These are phyloP conservation scores for Sugiyamaella qingdaonensis DNA, from an alignment of 805 yeast species.

Conservation along the genomic window DNA sequence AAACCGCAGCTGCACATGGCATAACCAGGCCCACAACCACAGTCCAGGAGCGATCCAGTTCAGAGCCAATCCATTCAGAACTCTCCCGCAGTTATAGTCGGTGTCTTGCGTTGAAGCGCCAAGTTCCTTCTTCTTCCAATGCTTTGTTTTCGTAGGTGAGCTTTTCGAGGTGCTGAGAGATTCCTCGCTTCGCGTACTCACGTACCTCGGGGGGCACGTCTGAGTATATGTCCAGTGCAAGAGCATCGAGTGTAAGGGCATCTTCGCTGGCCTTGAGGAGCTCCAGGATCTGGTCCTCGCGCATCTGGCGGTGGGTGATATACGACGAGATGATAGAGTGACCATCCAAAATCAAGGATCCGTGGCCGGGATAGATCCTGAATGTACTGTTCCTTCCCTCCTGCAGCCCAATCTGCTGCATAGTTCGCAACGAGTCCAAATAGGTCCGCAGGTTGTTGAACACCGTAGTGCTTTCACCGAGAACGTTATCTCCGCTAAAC, in stretches of 20 bases:
- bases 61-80: too few relatives aligned
- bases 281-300: slow-evolving; percentile 31
- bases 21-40: not conserved
- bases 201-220: slow-evolving; percentile 25
- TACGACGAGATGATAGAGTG: slow-evolving; percentile 29
- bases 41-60: slow-evolving; percentile 12
- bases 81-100: not conserved
- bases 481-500: slow-evolving; percentile 37
- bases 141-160: slow-evolving; percentile 24
- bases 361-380: slow-evolving; percentile 37
- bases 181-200: slow-evolving; percentile 32
- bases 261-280: slow-evolving; percentile 14
- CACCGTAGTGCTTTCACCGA: slow-evolving; percentile 37
- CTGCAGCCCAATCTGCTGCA: slow-evolving; percentile 21
- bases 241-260: slow-evolving; percentile 15
- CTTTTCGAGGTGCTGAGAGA: slow-evolving; percentile 30
- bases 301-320: slow-evolving; percentile 32
- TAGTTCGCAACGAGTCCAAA: slow-evolving; percentile 27
- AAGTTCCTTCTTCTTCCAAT: not conserved
- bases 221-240: slow-evolving; percentile 28
- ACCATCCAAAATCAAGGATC: slow-evolving; percentile 32
- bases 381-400: not conserved
- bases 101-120: not conserved
- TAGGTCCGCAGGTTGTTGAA: slow-evolving; percentile 31
- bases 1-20: not conserved